Percentiles rank a stretch among this genome's conserved stretches.
Conservation (phyloP, 352 stramenopile species). For the Phytophthora quininea region DNA sequence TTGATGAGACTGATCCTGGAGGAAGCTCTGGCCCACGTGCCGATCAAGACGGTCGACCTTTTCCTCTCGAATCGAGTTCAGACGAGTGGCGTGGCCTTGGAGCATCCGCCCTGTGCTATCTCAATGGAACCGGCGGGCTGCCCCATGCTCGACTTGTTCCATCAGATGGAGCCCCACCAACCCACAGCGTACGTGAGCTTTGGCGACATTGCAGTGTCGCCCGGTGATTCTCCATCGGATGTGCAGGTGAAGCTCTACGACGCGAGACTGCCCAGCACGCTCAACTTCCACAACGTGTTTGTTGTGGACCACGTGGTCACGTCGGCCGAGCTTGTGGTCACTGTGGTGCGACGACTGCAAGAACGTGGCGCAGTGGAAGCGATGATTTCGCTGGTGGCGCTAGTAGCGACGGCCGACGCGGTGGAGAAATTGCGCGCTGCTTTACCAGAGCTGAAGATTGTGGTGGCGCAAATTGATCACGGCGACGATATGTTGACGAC, state of each 20-base stretch:
- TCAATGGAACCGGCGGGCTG: conserved; percentile 31
- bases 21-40: conserved; percentile 50
- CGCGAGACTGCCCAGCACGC: conserved; percentile 15
- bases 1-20: conserved; percentile 63
- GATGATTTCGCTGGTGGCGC: conserved; percentile 50
- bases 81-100: conserved; percentile 37
- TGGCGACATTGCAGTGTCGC: conserved; percentile 12
- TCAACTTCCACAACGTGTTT: conserved; percentile 62
- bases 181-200: conserved; percentile 34
- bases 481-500: conserved; percentile 16
- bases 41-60: conserved; percentile 38
- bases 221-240: conserved; percentile 18
- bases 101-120: conserved; percentile 46
- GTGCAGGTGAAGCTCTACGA: conserved; percentile 27
- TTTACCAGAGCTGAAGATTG: conserved; percentile 44
- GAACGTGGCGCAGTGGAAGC: conserved; percentile 45
- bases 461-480: conserved; percentile 39
- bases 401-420: conserved; percentile 43
- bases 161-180: conserved; percentile 40
- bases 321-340: conserved; percentile 34
- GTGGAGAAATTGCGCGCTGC: conserved; percentile 38
- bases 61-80: conserved; percentile 32
- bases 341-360: conserved; percentile 40
- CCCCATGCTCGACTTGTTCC: conserved; percentile 44
- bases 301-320: conserved; percentile 48